Base-by-base conservation (phyloP, 2,329 filamentous ascomycete genomes). In the Cladosporium sp. region DNA sequence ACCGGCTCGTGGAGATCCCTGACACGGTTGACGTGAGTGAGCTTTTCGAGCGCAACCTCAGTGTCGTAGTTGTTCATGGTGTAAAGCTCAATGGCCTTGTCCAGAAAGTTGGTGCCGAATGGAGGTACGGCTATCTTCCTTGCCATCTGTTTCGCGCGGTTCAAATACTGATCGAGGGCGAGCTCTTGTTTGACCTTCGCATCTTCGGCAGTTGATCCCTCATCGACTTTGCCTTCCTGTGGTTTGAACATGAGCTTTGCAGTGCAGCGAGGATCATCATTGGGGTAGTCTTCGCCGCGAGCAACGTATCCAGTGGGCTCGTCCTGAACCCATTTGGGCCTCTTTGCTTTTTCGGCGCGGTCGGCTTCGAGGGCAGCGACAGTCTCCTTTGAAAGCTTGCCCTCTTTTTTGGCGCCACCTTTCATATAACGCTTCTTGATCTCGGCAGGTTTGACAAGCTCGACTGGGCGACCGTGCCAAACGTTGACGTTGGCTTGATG, bases 291-390 rank as follows among this genome's bases (percentile, higher is more conserved):
- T 59, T 91, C 86, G 20, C 93, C 93, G 52, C 93, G 85, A 45
- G 79, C 79, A 15, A 94, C 78, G 64, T 94, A 98, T 6, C 93
- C 93, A 3, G 80, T 71, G 0, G 93, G 93, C 65, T 93, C 88
- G 60, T 97, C 93, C 72, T 94, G 84, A 27, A 97, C 79, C 89
- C 90, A 96, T 68, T 91, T 93, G 0, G 92, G 92, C 16, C 91
- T 84, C 56, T 85, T 88, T 49, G 90, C 88, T 53, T 84, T 83
- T 57, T 84, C 82, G 35, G 83, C 77, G 59, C 87, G 91, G 57
- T 96, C 89, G 7, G 85, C 85, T 68, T 96, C 92, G 6, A 90
- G 74, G 2, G 85, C 84, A 30, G 88, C 86, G 48, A 86, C 73
- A 0, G 84, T 82, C 59, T 95, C 91, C 66, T 93, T 95, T 20